phyloP scores from a whole-genome alignment of 768 basidiomycete species.

The Rhodotorula sphaerocarpa region DNA sequence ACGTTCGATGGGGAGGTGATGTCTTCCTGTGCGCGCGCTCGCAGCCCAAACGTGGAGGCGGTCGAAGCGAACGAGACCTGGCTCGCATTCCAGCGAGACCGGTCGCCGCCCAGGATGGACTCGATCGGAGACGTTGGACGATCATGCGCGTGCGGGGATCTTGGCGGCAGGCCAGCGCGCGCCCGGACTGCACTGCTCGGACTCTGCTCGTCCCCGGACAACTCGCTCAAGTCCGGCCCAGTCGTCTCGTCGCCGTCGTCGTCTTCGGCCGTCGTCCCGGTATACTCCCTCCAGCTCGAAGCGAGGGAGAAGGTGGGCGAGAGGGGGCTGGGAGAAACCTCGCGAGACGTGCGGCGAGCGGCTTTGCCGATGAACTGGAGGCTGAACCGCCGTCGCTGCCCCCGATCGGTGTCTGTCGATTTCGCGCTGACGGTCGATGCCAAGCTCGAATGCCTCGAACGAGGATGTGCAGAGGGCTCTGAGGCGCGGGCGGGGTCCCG shows the following conservation, averaged over 20 bases:
- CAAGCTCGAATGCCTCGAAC: no score
- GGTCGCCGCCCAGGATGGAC: slow-evolving; percentile 20
- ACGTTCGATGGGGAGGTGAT: no score
- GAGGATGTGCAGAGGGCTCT: no score
- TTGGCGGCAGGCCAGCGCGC: neutral
- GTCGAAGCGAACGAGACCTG: slow-evolving; percentile 25
- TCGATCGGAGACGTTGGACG: slow-evolving; percentile 16
- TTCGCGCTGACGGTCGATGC: no score
- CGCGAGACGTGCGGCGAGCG: neutral
- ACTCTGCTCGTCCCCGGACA: slow-evolving; percentile 13
- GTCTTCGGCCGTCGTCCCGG: slow-evolving; percentile 14
- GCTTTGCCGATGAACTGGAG: neutral
- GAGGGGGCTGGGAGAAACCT: neutral
- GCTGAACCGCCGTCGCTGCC: neutral
- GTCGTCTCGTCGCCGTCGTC: slow-evolving; percentile 13
- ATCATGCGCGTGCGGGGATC: neutral
- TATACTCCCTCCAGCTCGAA: slow-evolving; percentile 19
- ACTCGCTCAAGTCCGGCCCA: slow-evolving; percentile 15
- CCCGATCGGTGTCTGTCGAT: no score
- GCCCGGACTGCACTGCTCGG: neutral
- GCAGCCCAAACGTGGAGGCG: slow-evolving; percentile 7
- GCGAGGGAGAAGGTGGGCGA: neutral
- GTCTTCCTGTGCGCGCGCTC: no score
- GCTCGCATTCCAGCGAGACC: slow-evolving; percentile 9
- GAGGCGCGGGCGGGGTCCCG: no score